Conservation (phyloP, 106 monocot species). For the Platanthera guangdongensis region DNA sequence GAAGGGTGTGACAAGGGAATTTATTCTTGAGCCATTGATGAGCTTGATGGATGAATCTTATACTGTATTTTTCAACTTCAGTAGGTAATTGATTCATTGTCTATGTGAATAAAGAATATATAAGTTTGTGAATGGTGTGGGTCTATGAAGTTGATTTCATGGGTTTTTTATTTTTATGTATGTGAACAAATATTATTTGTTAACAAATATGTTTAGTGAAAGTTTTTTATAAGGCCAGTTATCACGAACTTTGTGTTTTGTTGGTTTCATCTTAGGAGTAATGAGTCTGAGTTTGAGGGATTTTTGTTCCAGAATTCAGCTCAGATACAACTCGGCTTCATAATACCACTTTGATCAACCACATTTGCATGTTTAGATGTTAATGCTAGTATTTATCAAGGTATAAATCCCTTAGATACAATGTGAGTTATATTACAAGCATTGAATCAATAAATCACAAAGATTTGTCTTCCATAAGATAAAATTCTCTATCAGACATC, state of each 20-base stretch:
- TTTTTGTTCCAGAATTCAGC: no score
- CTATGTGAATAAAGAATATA: background rate
- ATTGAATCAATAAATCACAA: background rate
- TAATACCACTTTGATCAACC: no score
- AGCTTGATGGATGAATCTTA: conserved; percentile 63
- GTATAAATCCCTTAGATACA: no score
- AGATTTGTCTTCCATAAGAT: background rate
- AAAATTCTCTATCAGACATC: no score
- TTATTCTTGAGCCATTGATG: conserved; percentile 50
- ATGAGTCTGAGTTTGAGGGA: no score
- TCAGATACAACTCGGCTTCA: no score
- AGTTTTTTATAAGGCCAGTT: background rate
- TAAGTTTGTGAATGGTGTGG: background rate
- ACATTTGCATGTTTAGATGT: no score
- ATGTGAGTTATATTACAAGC: no score
- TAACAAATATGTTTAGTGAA: background rate
- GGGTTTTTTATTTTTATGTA: background rate
- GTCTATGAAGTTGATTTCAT: background rate
- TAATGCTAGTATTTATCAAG: no score
- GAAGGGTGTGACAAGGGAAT: conserved; percentile 38
- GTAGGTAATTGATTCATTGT: background rate
- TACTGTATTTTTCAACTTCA: conserved; percentile 48
- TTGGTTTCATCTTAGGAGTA: no score
- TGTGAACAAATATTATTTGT: background rate
- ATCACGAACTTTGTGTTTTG: no score